Conservation (phyloP, 805 yeast species). For the Lachancea fermentati region DNA sequence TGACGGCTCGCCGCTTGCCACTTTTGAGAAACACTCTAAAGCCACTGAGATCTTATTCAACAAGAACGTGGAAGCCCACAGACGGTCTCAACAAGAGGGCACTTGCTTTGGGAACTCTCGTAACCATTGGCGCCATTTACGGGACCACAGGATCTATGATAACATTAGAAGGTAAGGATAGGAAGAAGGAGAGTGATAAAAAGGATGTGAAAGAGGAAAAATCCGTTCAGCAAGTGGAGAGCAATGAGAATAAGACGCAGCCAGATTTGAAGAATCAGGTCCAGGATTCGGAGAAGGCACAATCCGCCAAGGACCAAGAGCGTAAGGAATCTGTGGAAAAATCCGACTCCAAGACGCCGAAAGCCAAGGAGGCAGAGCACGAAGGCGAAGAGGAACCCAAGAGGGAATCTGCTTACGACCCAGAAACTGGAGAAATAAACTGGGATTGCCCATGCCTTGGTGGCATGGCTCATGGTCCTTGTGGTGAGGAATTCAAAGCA, state of each 20-base stretch:
- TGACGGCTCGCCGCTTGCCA: neutral
- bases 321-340: neutral
- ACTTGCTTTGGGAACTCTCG: neutral
- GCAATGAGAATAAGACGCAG: no score
- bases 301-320: no score
- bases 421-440: conserved; percentile 97
- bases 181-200: neutral
- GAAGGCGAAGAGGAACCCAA: conserved; percentile 35
- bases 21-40: neutral
- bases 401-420: conserved; percentile 74
- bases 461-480: conserved; percentile 98
- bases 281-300: no score
- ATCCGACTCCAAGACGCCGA: neutral
- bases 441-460: conserved; percentile 99
- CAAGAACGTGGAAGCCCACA: neutral
- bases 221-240: no score
- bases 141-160: neutral
- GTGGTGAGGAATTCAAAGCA: conserved; percentile 91
- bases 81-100: neutral
- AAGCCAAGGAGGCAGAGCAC: neutral
- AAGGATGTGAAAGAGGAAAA: neutral
- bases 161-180: neutral
- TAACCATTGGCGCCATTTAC: neutral
- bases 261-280: no score
- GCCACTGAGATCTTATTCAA: neutral